Percentiles rank a stretch among this genome's conserved stretches.
These are phyloP conservation scores for Staphylotrichum longicolle DNA, from an alignment of 495 filamentous ascomycete species.

Conservation along the genomic window DNA sequence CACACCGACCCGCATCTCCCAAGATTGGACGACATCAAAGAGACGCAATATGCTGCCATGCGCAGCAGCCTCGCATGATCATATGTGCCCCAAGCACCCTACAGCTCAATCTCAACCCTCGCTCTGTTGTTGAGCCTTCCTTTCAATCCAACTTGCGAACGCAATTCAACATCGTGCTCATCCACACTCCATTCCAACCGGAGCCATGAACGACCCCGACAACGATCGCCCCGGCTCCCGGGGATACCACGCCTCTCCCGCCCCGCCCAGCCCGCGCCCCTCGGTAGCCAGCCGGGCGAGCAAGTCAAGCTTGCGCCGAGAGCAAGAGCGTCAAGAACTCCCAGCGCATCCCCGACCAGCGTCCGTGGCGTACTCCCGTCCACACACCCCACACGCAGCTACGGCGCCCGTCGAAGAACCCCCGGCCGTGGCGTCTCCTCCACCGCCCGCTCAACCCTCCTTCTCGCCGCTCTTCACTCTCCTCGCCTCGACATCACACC, in stretches of 20 bases:
- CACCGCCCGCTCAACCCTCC: conserved; percentile 17
- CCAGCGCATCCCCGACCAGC: conserved; percentile 18
- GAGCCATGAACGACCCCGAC: conserved; percentile 29
- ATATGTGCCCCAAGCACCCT: background rate
- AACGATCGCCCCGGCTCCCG: conserved; percentile 29
- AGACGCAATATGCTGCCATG: too few relatives aligned
- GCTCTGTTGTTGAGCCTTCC: too few relatives aligned
- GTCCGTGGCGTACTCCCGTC: conserved; percentile 21
- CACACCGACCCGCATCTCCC: too few relatives aligned
- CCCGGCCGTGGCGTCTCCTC: conserved; percentile 9
- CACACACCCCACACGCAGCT: conserved; percentile 18
- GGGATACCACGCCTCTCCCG: conserved; percentile 21
- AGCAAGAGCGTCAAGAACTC: conserved; percentile 28
- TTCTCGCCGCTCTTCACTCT: conserved; percentile 69
- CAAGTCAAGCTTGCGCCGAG: conserved; percentile 32
- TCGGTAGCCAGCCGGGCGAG: conserved; percentile 31
- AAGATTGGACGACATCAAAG: too few relatives aligned
- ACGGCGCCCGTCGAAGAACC: conserved; percentile 9
- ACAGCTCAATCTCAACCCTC: too few relatives aligned
- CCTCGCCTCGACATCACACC: conserved; percentile 48
- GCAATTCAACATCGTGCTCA: background rate
- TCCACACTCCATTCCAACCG: background rate
- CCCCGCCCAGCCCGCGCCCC: conserved; percentile 32
- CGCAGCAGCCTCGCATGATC: background rate
- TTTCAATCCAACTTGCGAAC: too few relatives aligned